phyloP scores from a whole-genome alignment of 73 alveolate species.

The Paramecium tetraurelia region DNA sequence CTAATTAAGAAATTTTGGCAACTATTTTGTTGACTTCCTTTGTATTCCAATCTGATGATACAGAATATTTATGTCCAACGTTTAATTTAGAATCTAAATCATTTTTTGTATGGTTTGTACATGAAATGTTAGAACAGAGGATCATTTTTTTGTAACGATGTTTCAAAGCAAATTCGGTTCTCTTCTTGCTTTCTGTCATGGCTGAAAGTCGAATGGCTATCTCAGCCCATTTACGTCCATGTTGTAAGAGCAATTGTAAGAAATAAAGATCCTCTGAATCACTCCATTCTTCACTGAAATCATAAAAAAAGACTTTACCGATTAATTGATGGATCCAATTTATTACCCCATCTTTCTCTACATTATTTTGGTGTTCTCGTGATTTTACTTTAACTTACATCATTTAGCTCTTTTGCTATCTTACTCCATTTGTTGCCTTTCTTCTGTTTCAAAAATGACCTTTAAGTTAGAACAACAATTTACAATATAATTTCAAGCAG shows the following conservation, averaged over 20 bases:
- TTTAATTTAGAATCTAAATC: background rate
- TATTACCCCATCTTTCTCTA: conserved; percentile 91
- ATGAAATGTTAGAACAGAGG: background rate
- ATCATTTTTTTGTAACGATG: conserved; percentile 9
- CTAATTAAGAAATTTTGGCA: background rate
- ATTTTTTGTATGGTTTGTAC: background rate
- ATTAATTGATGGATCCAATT: conserved; percentile 81
- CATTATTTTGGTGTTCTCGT: conserved; percentile 73
- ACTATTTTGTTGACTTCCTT: background rate
- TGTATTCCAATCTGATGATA: background rate
- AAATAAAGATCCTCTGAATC: conserved; percentile 81
- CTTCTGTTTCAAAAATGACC: background rate
- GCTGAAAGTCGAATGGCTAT: background rate
- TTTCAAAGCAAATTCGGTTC: conserved; percentile 49
- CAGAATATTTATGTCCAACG: background rate
- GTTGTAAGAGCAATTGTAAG: conserved; percentile 72
- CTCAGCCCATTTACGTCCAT: conserved; percentile 87
- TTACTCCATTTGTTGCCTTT: conserved; percentile 50
- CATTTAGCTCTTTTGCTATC: conserved; percentile 15
- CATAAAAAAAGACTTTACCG: background rate
- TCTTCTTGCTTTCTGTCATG: background rate
- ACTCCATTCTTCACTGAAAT: conserved; percentile 77
- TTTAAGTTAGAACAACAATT: background rate
- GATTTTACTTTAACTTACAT: background rate
- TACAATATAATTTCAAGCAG: background rate